phyloP scores from a whole-genome alignment of 768 basidiomycete genomes.

The Kwoniella sp. region DNA sequence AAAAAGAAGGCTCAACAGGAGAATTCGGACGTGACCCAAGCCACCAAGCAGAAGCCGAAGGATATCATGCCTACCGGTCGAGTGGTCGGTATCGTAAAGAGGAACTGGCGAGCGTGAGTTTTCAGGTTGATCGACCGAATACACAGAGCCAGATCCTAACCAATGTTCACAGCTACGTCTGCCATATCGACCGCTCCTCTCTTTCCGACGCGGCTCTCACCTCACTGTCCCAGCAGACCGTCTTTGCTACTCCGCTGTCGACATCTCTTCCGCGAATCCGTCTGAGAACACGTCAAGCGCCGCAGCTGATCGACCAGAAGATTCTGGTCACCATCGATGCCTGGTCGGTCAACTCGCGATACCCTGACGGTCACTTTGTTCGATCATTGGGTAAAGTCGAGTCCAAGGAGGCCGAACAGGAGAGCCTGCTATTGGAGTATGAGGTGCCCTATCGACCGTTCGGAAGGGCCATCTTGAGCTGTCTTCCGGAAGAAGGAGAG shows the following conservation, averaged over 20 bases:
- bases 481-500: conserved; percentile 83
- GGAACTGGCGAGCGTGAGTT: conserved; percentile 89
- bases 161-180: conserved; percentile 66
- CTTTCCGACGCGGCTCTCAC: conserved; percentile 72
- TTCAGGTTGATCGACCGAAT: neutral
- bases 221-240: conserved; percentile 70
- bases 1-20: conserved; percentile 46
- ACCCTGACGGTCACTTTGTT: conserved; percentile 96
- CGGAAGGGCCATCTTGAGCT: conserved; percentile 88
- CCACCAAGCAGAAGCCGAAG: conserved; percentile 38
- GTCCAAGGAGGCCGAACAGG: conserved; percentile 93
- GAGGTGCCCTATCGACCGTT: conserved; percentile 96
- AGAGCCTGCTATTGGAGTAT: conserved; percentile 85
- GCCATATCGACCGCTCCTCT: conserved; percentile 87
- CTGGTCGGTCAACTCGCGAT: conserved; percentile 80
- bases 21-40: conserved; percentile 41
- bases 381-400: conserved; percentile 84
- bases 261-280: conserved; percentile 88
- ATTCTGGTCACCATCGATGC: conserved; percentile 92
- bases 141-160: neutral
- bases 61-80: conserved; percentile 87
- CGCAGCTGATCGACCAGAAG: conserved; percentile 80
- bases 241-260: conserved; percentile 91
- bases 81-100: conserved; percentile 84
- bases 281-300: conserved; percentile 89